These are phyloP conservation scores for Exophiala sideris DNA, from an alignment of 2,329 filamentous ascomycete genomes.

Conservation along the genomic window DNA sequence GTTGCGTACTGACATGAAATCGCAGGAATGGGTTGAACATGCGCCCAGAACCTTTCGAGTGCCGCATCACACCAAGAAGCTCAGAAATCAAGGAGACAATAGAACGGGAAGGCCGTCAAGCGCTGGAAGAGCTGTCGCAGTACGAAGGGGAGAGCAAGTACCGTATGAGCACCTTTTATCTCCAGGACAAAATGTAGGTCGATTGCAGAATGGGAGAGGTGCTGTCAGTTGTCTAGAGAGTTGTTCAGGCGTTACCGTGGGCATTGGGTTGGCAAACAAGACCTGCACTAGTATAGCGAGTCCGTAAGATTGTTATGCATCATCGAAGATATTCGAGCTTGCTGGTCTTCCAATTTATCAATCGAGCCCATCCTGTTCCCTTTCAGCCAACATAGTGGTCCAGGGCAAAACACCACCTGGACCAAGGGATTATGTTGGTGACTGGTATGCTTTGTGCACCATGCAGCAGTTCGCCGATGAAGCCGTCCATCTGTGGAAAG, in stretches of 20 bases:
- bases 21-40: constrained; percentile 54
- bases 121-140: constrained; percentile 49
- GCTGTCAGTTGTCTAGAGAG: too few relatives aligned
- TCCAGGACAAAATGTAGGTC: constrained; percentile 24
- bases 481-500: constrained; percentile 7
- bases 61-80: constrained; percentile 51
- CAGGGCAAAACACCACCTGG: constrained; percentile 11
- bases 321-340: too few relatives aligned
- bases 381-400: background rate
- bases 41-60: constrained; percentile 55
- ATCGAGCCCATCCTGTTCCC: too few relatives aligned
- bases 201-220: background rate
- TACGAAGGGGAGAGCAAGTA: constrained; percentile 58
- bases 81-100: constrained; percentile 51
- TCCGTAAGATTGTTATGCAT: too few relatives aligned
- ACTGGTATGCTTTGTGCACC: background rate
- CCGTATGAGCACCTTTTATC: constrained; percentile 54
- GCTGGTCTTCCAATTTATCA: too few relatives aligned
- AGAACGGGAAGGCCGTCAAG: constrained; percentile 52
- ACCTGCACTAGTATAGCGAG: too few relatives aligned
- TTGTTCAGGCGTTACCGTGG: too few relatives aligned
- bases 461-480: constrained; percentile 1
- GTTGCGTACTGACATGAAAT: background rate
- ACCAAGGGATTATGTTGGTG: constrained; percentile 8
- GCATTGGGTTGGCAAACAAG: too few relatives aligned